Percentiles rank a stretch among this genome's conserved stretches.
phyloP scores from a whole-genome alignment of 441 rosid species.

The Brassica balearica region DNA sequence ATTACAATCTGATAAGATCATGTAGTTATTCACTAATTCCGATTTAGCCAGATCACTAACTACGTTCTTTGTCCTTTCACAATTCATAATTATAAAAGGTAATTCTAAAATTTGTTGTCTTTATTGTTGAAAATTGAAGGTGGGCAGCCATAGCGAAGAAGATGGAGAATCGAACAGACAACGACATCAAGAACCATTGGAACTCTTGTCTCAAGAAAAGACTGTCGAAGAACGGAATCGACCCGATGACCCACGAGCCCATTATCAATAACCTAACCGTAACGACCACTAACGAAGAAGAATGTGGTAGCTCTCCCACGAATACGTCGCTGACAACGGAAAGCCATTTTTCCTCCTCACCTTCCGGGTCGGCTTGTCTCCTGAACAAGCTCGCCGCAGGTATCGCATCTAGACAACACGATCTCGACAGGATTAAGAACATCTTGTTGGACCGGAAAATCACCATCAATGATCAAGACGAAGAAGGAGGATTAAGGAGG shows the following conservation, averaged over 20 bases:
- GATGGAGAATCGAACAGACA: constrained; percentile 87
- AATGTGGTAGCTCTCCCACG: constrained; percentile 19
- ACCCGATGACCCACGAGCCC: constrained; percentile 86
- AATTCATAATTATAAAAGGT: background rate
- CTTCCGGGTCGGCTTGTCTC: constrained; percentile 25
- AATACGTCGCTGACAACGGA: background rate
- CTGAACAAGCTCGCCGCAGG: constrained; percentile 40
- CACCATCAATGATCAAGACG: constrained; percentile 20
- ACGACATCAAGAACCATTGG: constrained; percentile 97
- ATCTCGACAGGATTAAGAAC: constrained; percentile 35
- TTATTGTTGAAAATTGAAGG: constrained; percentile 28
- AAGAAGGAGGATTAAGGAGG: constrained; percentile 8
- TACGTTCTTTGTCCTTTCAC: background rate
- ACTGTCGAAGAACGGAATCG: constrained; percentile 76
- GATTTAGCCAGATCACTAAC: background rate
- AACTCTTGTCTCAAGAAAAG: constrained; percentile 94
- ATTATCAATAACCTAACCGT: constrained; percentile 24
- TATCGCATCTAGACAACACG: constrained; percentile 39
- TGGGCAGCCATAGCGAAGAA: constrained; percentile 49
- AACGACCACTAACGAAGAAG: constrained; percentile 4
- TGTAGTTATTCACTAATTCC: background rate
- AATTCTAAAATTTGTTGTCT: background rate
- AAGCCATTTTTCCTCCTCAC: constrained; percentile 14
- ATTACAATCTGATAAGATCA: background rate
- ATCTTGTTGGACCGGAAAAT: background rate